Evolutionary conservation across 129 eudicot genomes (phyloP).

Genomic region (Erigeron canadensis): DNA sequence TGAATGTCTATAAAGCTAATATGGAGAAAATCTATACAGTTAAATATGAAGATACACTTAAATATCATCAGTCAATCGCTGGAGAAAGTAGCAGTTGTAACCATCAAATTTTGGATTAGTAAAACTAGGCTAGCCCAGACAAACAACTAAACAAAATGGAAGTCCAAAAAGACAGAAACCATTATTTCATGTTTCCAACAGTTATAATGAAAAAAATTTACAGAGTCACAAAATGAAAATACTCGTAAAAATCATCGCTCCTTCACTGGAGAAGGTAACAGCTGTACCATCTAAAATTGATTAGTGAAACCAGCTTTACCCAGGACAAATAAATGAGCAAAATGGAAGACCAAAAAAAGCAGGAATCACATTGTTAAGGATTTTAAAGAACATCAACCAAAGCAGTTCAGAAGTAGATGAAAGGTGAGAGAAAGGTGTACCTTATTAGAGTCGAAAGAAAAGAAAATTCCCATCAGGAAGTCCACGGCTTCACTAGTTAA

Average conservation of each 20-base stretch:
- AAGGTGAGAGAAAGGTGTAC: conserved; percentile 42
- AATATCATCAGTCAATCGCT: too few species aligned
- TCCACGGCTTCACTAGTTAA: conserved; percentile 85
- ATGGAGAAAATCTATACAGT: too few species aligned
- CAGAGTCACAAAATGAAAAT: neutral
- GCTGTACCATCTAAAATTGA: conserved; percentile 6
- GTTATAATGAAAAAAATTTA: neutral
- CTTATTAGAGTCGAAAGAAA: conserved; percentile 67
- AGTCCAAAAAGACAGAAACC: too few species aligned
- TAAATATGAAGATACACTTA: too few species aligned
- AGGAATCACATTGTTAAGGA: too few species aligned
- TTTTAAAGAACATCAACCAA: conserved; percentile 1
- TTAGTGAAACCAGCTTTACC: conserved; percentile 1
- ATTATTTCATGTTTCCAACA: too few species aligned
- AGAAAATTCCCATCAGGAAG: conserved; percentile 75
- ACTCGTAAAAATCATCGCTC: neutral
- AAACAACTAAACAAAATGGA: too few species aligned
- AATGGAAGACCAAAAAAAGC: too few species aligned
- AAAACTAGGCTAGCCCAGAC: too few species aligned
- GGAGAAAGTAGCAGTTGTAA: too few species aligned
- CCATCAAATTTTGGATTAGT: too few species aligned
- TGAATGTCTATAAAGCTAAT: neutral
- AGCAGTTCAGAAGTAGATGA: conserved; percentile 3
- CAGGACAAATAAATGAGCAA: conserved; percentile 1
- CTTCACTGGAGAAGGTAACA: conserved; percentile 10